These are phyloP conservation scores for Alternaria arborescens DNA, from an alignment of 2,329 filamentous ascomycete genomes.

Conservation along the genomic window DNA sequence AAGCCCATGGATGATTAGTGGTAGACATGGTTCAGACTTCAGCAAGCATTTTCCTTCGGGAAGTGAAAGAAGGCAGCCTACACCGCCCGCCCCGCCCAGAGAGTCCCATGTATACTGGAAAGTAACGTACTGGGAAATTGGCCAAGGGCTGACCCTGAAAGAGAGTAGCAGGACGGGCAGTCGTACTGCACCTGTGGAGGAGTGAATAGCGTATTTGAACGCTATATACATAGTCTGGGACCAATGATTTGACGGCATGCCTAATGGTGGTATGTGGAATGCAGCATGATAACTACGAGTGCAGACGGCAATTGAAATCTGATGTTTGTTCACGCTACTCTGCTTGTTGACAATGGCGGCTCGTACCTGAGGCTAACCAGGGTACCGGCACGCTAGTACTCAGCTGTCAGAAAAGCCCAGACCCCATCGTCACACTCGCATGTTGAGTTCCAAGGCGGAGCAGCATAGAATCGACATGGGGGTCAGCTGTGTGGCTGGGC, in stretches of 20 bases:
- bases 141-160: constrained; percentile 4
- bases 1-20: constrained; percentile 78
- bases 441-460: constrained; percentile 38
- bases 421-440: constrained; percentile 30
- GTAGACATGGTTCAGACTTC: constrained; percentile 22
- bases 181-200: constrained; percentile 5
- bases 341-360: constrained; percentile 17
- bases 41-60: constrained; percentile 11
- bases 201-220: constrained; percentile 12
- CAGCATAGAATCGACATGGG: constrained; percentile 34
- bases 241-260: constrained; percentile 18
- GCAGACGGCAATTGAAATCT: constrained; percentile 22
- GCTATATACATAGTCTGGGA: constrained; percentile 32
- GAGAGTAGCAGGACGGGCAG: constrained; percentile 6
- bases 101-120: constrained; percentile 7
- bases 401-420: constrained; percentile 24
- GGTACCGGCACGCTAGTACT: constrained; percentile 24
- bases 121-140: background rate
- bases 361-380: constrained; percentile 34
- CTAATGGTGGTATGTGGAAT: constrained; percentile 28
- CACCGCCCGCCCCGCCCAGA: constrained; percentile 3
- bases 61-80: constrained; percentile 3
- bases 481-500: constrained; percentile 45
- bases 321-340: constrained; percentile 9
- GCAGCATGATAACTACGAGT: constrained; percentile 39